These are phyloP conservation scores for Primulina huaijiensis DNA, from an alignment of 257 asterid genomes.

Conservation along the genomic window DNA sequence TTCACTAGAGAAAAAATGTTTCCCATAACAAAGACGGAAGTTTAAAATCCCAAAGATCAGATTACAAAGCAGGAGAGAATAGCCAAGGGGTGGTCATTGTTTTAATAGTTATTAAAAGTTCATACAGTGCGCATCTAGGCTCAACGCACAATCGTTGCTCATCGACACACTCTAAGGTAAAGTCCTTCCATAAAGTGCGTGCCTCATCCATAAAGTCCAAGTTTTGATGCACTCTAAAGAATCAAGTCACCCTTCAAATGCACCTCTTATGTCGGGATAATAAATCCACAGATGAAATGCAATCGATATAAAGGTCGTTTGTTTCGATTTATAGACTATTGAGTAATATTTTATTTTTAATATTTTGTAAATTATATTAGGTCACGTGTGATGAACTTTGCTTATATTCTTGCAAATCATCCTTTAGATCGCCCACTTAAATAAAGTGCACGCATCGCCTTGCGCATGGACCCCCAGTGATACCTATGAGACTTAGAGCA, in stretches of 20 bases:
- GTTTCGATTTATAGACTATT: neutral
- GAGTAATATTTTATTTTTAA: neutral
- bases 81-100: neutral
- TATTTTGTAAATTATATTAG: neutral
- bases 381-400: neutral
- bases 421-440: too few species aligned
- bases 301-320: neutral
- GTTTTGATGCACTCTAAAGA: neutral
- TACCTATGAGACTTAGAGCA: neutral
- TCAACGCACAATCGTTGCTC: too few species aligned
- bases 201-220: neutral
- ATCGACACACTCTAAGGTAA: neutral
- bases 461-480: neutral
- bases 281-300: neutral
- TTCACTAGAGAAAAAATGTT: neutral
- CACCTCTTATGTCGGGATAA: neutral
- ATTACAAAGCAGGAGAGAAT: conserved; percentile 5
- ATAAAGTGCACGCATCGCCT: neutral
- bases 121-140: too few species aligned
- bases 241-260: neutral
- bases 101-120: neutral
- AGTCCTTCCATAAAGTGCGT: neutral
- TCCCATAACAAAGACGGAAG: neutral
- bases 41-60: conserved; percentile 2
- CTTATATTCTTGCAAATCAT: too few species aligned